Evolutionary conservation across 2,329 filamentous ascomycete species (phyloP).

Genomic region (Clarireedia homoeocarpa): DNA sequence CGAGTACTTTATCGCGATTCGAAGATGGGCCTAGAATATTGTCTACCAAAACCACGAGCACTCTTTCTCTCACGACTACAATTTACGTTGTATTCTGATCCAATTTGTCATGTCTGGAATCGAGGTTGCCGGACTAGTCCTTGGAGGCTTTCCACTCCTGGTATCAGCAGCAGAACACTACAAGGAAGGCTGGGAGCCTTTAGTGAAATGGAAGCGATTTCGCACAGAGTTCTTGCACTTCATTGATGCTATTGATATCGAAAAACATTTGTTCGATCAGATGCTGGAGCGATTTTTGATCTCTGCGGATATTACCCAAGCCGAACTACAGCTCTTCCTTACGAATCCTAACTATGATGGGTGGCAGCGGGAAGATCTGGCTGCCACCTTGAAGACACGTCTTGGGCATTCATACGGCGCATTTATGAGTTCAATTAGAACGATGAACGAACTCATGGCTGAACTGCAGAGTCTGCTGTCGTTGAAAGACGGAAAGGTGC

Average conservation of each 20-base stretch:
- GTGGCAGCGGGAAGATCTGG: conserved; percentile 16
- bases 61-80: too few species aligned
- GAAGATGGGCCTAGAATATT: too few species aligned
- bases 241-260: conserved; percentile 19
- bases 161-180: conserved; percentile 20
- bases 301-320: conserved; percentile 15
- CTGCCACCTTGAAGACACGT: conserved; percentile 8
- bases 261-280: conserved; percentile 18
- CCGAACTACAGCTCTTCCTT: conserved; percentile 17
- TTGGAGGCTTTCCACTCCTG: conserved; percentile 20
- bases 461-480: conserved; percentile 17
- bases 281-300: conserved; percentile 17
- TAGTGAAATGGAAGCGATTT: conserved; percentile 22
- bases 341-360: conserved; percentile 14
- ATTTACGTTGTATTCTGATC: background rate
- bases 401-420: conserved; percentile 16
- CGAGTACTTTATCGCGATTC: too few species aligned
- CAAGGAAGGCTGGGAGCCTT: conserved; percentile 20
- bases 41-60: too few species aligned
- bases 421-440: conserved; percentile 17
- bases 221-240: conserved; percentile 17
- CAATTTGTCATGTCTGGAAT: background rate
- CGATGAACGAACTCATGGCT: conserved; percentile 15
- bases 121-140: conserved; percentile 19
- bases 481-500: conserved; percentile 21